Conservation (phyloP, 163 green algal genomes). For the Volvox carteri region DNA sequence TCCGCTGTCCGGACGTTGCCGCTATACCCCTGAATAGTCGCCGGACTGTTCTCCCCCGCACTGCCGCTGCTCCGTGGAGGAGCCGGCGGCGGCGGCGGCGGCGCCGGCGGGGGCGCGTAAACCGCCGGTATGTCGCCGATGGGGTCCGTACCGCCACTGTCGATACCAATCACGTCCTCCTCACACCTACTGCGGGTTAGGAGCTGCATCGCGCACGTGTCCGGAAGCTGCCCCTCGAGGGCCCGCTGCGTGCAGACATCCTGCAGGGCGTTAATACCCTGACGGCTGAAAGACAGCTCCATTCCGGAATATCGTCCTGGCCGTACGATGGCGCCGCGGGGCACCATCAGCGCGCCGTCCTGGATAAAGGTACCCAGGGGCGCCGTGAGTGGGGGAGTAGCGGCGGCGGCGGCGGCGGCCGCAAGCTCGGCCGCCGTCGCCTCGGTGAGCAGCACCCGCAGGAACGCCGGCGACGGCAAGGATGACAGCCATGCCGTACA, state of each 20-base stretch:
- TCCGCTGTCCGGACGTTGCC: neutral
- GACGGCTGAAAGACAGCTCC: neutral
- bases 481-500: neutral
- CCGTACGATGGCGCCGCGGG: neutral
- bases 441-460: constrained; percentile 6
- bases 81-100: neutral
- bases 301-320: neutral
- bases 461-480: neutral
- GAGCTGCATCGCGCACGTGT: constrained; percentile 52
- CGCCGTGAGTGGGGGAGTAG: neutral
- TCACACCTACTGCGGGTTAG: neutral
- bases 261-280: neutral
- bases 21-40: neutral
- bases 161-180: neutral
- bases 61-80: no score
- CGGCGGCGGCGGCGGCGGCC: neutral
- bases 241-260: constrained; percentile 12
- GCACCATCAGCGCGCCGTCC: neutral
- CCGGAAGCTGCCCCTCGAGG: constrained; percentile 9
- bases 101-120: neutral
- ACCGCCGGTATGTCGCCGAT: neutral
- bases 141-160: neutral
- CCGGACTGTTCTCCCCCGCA: neutral
- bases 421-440: neutral
- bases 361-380: neutral